These are phyloP conservation scores for Atalantia buxifolia DNA, from an alignment of 345 rosid genomes.

Conservation along the genomic window DNA sequence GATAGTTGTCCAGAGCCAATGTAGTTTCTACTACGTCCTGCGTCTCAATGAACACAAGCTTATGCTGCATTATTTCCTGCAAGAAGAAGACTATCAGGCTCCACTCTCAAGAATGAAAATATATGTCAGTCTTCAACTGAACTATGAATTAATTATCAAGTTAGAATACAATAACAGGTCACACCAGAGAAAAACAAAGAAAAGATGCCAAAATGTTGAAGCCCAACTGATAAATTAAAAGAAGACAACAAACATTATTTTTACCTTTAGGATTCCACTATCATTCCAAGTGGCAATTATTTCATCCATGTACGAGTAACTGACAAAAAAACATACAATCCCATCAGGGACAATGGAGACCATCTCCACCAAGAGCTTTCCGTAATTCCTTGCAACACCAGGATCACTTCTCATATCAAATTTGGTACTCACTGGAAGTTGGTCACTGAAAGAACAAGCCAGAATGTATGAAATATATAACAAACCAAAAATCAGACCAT, in stretches of 20 bases:
- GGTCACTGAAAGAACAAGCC: conserved; percentile 66
- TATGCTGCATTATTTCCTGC: conserved; percentile 95
- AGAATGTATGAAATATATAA: conserved; percentile 4
- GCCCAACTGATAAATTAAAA: background rate
- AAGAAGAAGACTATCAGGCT: conserved; percentile 20
- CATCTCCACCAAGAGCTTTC: conserved; percentile 96
- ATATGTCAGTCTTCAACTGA: background rate
- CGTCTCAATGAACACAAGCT: conserved; percentile 97
- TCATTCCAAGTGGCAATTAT: conserved; percentile 92
- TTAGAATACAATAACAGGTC: conserved; percentile 1
- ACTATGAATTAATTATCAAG: background rate
- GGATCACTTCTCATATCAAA: conserved; percentile 99
- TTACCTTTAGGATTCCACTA: conserved; percentile 82
- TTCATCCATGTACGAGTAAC: conserved; percentile 99
- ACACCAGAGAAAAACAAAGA: background rate
- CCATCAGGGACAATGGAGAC: conserved; percentile 97
- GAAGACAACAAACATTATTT: conserved; percentile 5
- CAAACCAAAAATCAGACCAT: background rate
- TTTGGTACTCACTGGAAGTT: conserved; percentile 96
- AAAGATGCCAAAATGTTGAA: background rate
- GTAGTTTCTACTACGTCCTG: conserved; percentile 99
- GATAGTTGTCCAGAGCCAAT: conserved; percentile 92
- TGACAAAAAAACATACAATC: conserved; percentile 93
- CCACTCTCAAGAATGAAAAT: background rate
- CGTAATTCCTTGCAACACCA: conserved; percentile 94